These are phyloP conservation scores for Botryotinia narcissicola DNA, from an alignment of 2,329 filamentous ascomycete genomes.

Conservation along the genomic window DNA sequence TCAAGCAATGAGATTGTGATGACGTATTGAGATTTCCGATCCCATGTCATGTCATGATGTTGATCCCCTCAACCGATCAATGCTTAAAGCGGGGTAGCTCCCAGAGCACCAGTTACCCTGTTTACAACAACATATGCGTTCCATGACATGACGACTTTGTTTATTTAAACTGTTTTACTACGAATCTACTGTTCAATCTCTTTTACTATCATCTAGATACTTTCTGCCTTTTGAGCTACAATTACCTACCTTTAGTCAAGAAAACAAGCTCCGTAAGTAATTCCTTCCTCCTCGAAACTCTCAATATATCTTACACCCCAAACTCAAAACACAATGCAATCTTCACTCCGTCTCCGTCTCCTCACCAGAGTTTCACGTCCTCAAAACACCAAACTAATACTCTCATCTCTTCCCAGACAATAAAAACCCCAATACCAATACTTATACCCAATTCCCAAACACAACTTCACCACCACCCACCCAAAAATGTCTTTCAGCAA, in stretches of 20 bases:
- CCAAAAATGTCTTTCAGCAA: slow-evolving; percentile 50
- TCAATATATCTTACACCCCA: too few relatives aligned
- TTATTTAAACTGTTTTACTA: not conserved
- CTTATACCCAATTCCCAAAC: not conserved
- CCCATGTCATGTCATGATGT: not conserved
- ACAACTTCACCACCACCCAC: not conserved
- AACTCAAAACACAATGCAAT: not conserved
- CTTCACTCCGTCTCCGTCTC: not conserved
- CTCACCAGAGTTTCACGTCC: not conserved
- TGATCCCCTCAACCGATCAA: not conserved
- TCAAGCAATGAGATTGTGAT: not conserved
- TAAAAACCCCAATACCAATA: not conserved
- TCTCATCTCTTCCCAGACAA: slow-evolving; percentile 5
- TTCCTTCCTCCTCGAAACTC: not conserved
- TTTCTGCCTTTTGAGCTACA: not conserved
- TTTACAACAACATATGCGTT: not conserved
- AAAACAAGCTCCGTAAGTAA: not conserved
- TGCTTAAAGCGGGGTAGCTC: not conserved
- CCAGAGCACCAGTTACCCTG: not conserved
- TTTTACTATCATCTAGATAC: not conserved
- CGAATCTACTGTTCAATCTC: not conserved
- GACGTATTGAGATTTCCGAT: not conserved
- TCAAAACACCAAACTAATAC: not conserved
- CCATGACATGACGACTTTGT: slow-evolving; percentile 6
- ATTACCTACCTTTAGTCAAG: not conserved